phyloP scores from a whole-genome alignment of 108 stramenopile genomes.

The Nitzschia palea region DNA sequence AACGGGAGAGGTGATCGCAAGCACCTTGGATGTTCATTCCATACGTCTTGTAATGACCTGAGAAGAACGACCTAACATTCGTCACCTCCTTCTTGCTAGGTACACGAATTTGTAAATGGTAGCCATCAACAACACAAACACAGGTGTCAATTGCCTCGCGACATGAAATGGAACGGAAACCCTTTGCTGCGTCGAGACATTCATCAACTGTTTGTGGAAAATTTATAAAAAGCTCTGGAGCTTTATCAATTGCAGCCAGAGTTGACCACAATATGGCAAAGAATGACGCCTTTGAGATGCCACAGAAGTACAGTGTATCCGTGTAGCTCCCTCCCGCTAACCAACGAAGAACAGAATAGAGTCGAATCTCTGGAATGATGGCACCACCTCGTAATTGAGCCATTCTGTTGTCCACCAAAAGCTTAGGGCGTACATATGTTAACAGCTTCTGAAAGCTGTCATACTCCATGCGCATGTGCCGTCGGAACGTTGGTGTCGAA shows the following conservation, averaged over 20 bases:
- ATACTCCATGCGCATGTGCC: too few relatives aligned
- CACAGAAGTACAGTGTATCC: neutral
- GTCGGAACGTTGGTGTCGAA: too few relatives aligned
- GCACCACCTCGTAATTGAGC: too few relatives aligned
- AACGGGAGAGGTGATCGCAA: conserved; percentile 16
- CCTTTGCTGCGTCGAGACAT: neutral
- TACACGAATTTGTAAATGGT: conserved; percentile 1
- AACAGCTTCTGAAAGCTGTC: too few relatives aligned
- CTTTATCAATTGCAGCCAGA: neutral
- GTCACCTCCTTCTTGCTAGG: conserved; percentile 2
- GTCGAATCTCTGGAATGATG: conserved; percentile 1
- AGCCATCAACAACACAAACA: conserved; percentile 17
- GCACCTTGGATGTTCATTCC: conserved; percentile 37
- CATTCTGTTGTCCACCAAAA: too few relatives aligned
- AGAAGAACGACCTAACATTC: conserved; percentile 21
- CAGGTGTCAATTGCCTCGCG: too few relatives aligned
- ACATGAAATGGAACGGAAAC: neutral
- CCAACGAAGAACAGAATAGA: conserved; percentile 7
- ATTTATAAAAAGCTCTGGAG: neutral
- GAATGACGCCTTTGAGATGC: neutral
- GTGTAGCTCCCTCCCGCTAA: conserved; percentile 16
- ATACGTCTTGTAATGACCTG: conserved; percentile 38
- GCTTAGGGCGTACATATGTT: too few relatives aligned
- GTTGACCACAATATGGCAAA: neutral
- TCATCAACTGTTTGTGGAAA: neutral